Evolutionary conservation across 2,329 filamentous ascomycete genomes (phyloP), one percentile per base, ranked within the genome.

Genomic region (Aspergillus ustus): DNA sequence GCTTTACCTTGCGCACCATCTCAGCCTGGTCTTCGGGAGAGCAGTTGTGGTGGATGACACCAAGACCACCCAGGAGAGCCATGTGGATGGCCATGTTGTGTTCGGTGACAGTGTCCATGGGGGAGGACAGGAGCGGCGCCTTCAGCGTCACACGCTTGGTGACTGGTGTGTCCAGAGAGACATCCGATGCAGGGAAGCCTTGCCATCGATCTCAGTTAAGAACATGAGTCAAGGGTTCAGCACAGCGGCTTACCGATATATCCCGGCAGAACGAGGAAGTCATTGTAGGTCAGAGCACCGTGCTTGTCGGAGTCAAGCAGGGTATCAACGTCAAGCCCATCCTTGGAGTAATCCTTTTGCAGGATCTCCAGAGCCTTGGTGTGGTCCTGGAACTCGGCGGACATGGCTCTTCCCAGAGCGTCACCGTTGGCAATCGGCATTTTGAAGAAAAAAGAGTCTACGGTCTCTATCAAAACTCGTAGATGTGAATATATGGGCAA

Each of bases 21-120:
- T 97, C 93, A 68, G 95, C 95, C 84, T 99, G 95, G 59, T 92
- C 91, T 29, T 98, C 92, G 31, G 93, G 87, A n/a, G 93, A 95
- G 86, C 95, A 99, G 85, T 99, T 99, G 87, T 99, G 95, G 85
- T 99, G 95, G 70, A 99, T 96, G 71, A 99, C 93, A 82, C 95
- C 83, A 4, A 85, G 74, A 59, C 83, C 83, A 71, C 83, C 82
- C 49, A 84, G 78, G 52, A 85, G 77, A 44, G 82, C 82, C 77
- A 85, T 97, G 82, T 97, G 92, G 72, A 99, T 98, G 67, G 95
- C 96, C 96, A 99, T 99, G 78, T 96, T 94, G 82, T 97, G 91
- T 84, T 99, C 95, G 48, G 96, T 99, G 77, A 99, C 95, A 9
- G 95, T 99, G 83, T 99, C 95, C 95, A 99, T 99, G 73, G 96